These are phyloP conservation scores for Trichosporon ovoides DNA, from an alignment of 1,284 basidiomycete genomes.

Conservation along the genomic window DNA sequence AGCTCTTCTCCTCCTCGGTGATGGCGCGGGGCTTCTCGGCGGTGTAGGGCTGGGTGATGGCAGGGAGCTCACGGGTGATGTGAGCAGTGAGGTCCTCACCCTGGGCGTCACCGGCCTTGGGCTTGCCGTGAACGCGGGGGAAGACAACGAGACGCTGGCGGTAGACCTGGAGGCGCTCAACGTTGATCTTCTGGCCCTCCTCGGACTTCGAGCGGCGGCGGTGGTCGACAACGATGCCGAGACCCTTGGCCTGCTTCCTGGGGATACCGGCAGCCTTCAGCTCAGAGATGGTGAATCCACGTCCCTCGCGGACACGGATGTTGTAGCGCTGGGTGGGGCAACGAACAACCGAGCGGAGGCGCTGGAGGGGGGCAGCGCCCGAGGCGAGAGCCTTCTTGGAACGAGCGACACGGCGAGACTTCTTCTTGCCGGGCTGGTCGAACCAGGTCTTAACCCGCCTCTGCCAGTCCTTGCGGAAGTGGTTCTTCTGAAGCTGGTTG, in stretches of 20 bases:
- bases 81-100: conserved; percentile 76
- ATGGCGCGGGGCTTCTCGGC: conserved; percentile 90
- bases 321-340: conserved; percentile 98
- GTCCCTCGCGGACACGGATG: conserved; percentile 93
- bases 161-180: conserved; percentile 92
- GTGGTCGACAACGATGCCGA: conserved; percentile 97
- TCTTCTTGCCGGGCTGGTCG: conserved; percentile 97
- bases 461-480: conserved; percentile 97
- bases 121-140: conserved; percentile 92
- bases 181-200: conserved; percentile 94
- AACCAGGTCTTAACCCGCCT: conserved; percentile 56
- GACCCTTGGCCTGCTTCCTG: conserved; percentile 84
- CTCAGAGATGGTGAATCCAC: conserved; percentile 92
- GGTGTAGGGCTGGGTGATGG: conserved; percentile 64
- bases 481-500: conserved; percentile 78
- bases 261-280: conserved; percentile 95
- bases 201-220: conserved; percentile 94
- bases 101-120: conserved; percentile 91
- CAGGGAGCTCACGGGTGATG: conserved; percentile 66
- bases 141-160: conserved; percentile 73
- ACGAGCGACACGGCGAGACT: conserved; percentile 88
- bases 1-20: conserved; percentile 82
- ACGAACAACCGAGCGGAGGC: conserved; percentile 95
- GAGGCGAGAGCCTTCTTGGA: conserved; percentile 85
- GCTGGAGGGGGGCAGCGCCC: conserved; percentile 85